Percentiles rank a stretch among this genome's conserved stretches.
phyloP scores from a whole-genome alignment of 1,284 basidiomycete genomes.

The Cryptococcus hybrid region DNA sequence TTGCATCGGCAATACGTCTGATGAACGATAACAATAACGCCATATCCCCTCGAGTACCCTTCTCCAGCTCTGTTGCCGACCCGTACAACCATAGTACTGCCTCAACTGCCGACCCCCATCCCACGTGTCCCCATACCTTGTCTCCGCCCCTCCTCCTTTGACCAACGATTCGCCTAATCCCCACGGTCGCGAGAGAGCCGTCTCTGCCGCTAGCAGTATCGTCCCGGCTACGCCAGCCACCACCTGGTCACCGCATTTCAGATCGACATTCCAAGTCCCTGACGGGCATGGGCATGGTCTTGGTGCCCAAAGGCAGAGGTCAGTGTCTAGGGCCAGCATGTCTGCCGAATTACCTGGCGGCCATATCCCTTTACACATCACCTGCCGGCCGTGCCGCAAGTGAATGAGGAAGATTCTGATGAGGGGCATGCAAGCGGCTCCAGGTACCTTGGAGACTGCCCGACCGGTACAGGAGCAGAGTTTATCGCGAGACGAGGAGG shows the following conservation, averaged over 20 bases:
- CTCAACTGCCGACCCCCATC: conserved; percentile 11
- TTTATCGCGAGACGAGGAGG: neutral
- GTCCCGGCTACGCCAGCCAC: conserved; percentile 3
- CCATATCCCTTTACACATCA: conserved; percentile 40
- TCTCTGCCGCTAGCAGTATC: conserved; percentile 9
- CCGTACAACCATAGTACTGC: too few species aligned
- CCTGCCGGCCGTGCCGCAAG: conserved; percentile 13
- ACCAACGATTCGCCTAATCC: conserved; percentile 20
- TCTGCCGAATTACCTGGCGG: conserved; percentile 22
- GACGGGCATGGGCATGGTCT: neutral
- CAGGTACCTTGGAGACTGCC: conserved; percentile 1
- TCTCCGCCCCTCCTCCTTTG: conserved; percentile 38
- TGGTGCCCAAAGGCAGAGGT: neutral
- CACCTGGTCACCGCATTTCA: conserved; percentile 5
- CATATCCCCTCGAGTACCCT: conserved; percentile 1
- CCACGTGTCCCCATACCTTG: conserved; percentile 40
- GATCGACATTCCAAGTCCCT: conserved; percentile 3
- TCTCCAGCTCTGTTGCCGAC: too few species aligned
- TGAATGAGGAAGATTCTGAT: conserved; percentile 18
- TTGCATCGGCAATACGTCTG: conserved; percentile 35
- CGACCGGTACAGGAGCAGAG: neutral
- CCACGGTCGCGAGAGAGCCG: conserved; percentile 6
- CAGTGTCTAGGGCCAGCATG: conserved; percentile 12
- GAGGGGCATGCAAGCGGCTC: conserved; percentile 4
- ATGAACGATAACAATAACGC: conserved; percentile 17